phyloP scores from a whole-genome alignment of 2,329 filamentous ascomycete genomes.

The Cercospora sp. region DNA sequence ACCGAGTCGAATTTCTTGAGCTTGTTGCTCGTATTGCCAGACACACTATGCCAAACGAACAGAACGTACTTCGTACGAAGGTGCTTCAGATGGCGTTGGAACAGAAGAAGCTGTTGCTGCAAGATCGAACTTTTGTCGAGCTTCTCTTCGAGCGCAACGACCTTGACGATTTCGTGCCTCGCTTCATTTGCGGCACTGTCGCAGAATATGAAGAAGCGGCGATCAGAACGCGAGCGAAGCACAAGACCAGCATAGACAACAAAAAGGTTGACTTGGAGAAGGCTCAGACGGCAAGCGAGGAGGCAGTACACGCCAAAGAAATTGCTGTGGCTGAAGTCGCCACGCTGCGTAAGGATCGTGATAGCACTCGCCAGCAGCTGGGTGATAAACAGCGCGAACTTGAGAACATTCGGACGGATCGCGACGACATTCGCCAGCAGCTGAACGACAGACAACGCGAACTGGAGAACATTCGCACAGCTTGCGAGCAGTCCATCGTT shows the following conservation, averaged over 20 bases:
- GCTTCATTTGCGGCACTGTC: background rate
- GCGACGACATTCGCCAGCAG: background rate
- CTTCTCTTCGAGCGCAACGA: background rate
- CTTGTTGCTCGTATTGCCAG: background rate
- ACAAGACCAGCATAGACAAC: background rate
- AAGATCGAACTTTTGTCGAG: background rate
- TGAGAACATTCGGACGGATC: background rate
- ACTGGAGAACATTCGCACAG: background rate
- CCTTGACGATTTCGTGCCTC: slow-evolving; percentile 5
- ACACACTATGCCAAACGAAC: background rate
- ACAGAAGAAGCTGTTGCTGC: background rate
- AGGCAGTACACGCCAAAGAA: background rate
- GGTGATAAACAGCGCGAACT: background rate
- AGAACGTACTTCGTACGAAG: background rate
- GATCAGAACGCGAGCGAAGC: no score
- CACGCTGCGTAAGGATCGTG: background rate
- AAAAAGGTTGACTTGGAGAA: background rate
- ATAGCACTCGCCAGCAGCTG: background rate
- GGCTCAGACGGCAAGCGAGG: background rate
- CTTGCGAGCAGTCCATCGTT: background rate
- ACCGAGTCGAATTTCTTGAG: background rate
- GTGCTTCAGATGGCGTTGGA: background rate
- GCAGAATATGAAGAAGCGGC: no score
- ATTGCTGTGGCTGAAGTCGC: background rate
- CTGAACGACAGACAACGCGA: background rate